Conservation (phyloP, 2,329 filamentous ascomycete species). For the Pseudohalonectria lignicola region DNA sequence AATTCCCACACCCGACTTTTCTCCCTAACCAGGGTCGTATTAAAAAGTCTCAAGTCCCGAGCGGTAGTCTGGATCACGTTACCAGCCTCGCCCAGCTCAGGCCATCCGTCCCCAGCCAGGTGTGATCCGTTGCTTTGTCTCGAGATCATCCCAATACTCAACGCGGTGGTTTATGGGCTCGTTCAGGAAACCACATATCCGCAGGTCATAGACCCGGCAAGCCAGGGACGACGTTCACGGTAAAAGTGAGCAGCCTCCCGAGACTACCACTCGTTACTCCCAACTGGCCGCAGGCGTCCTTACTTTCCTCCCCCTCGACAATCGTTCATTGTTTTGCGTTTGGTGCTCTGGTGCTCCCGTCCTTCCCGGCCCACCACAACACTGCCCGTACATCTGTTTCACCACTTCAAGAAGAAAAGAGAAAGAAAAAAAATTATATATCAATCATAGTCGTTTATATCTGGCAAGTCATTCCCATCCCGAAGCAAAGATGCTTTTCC, state of each 20-base stretch:
- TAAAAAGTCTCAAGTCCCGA: no score
- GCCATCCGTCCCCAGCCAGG: no score
- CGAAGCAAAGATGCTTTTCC: no score
- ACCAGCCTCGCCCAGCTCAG: no score
- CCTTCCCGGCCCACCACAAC: background rate
- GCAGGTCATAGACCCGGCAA: constrained; percentile 1
- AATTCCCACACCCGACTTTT: no score
- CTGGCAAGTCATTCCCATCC: constrained; percentile 1
- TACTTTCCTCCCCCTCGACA: constrained; percentile 23
- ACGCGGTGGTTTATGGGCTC: background rate
- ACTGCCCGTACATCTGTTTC: background rate
- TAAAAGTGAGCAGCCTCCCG: constrained; percentile 32
- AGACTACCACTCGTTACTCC: constrained; percentile 22
- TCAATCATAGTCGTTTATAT: constrained; percentile 1
- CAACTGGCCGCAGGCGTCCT: constrained; percentile 46
- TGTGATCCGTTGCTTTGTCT: no score
- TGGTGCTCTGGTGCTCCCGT: background rate
- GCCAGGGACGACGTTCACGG: constrained; percentile 23
- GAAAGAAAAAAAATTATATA: background rate
- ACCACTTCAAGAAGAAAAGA: no score
- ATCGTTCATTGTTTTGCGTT: constrained; percentile 3
- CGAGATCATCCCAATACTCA: no score
- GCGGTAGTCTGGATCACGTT: no score
- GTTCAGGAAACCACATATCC: background rate
- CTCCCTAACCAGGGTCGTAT: no score